Conservation (phyloP, 1,284 basidiomycete species). For the Irpex sp. region DNA sequence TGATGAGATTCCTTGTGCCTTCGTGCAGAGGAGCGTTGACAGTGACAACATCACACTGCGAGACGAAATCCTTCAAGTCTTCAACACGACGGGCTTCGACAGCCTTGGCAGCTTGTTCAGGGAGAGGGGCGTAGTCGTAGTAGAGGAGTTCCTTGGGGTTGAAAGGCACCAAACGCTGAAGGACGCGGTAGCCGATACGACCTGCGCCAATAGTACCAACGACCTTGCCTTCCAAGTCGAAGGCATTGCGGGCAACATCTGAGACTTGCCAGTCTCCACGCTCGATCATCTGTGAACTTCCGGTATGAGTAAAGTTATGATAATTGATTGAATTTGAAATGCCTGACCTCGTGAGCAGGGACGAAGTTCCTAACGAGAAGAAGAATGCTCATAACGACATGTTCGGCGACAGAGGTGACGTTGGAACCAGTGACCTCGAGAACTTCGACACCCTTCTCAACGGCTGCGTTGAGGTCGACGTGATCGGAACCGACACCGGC, state of each 20-base stretch:
- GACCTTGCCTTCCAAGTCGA: conserved; percentile 89
- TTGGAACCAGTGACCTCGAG: conserved; percentile 45
- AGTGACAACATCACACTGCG: conserved; percentile 80
- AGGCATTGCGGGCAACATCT: conserved; percentile 76
- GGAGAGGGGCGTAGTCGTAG: conserved; percentile 87
- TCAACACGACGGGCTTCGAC: conserved; percentile 77
- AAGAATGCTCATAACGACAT: conserved; percentile 84
- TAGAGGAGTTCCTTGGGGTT: conserved; percentile 90
- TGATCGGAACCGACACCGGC: conserved; percentile 96
- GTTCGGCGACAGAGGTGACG: conserved; percentile 90
- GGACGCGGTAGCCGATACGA: conserved; percentile 87
- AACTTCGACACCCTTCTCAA: conserved; percentile 76
- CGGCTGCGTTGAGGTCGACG: conserved; percentile 88
- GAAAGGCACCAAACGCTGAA: conserved; percentile 87
- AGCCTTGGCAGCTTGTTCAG: conserved; percentile 69
- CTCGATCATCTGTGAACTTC: conserved; percentile 65
- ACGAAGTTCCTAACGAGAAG: conserved; percentile 86
- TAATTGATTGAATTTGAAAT: background rate
- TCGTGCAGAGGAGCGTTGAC: conserved; percentile 93
- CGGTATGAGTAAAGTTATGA: background rate
- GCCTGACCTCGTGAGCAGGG: conserved; percentile 63
- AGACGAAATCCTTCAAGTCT: conserved; percentile 81
- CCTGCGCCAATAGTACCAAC: conserved; percentile 87
- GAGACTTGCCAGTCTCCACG: conserved; percentile 86
- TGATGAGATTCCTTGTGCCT: conserved; percentile 78